phyloP scores from a whole-genome alignment of 352 stramenopile species.

The Globisporangium echinulatum region DNA sequence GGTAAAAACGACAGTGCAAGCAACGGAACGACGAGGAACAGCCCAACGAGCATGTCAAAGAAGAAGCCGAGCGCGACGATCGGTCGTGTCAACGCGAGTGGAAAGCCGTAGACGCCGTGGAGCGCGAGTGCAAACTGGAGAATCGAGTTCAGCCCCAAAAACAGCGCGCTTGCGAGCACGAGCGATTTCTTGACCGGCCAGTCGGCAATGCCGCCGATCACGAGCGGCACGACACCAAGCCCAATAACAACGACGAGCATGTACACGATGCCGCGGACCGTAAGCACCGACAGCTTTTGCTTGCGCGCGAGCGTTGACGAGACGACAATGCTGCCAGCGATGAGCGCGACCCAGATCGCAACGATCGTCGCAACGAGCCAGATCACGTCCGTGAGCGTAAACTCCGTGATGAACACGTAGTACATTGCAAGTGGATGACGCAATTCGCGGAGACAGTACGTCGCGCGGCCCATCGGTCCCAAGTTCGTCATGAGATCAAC shows the following conservation, averaged over 20 bases:
- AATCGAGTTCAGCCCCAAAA: conserved; percentile 64
- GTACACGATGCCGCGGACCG: conserved; percentile 62
- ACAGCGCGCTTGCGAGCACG: conserved; percentile 59
- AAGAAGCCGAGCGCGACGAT: conserved; percentile 74
- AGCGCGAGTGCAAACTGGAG: conserved; percentile 67
- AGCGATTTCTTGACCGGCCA: conserved; percentile 66
- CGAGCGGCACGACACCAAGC: conserved; percentile 43
- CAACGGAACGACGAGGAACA: conserved; percentile 74
- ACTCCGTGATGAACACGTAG: conserved; percentile 75
- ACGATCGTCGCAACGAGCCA: conserved; percentile 46
- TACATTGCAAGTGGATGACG: conserved; percentile 77
- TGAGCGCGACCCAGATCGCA: conserved; percentile 44
- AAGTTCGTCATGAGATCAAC: conserved; percentile 67
- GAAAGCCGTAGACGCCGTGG: conserved; percentile 54
- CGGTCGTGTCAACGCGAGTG: conserved; percentile 60
- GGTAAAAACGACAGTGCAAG: conserved; percentile 68
- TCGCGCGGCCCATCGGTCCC: conserved; percentile 57
- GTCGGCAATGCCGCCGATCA: conserved; percentile 43
- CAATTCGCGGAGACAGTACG: conserved; percentile 76
- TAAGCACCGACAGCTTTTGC: conserved; percentile 51
- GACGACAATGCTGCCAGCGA: conserved; percentile 38
- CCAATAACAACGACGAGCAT: conserved; percentile 60
- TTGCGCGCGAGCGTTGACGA: conserved; percentile 44
- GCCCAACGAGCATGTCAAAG: conserved; percentile 79
- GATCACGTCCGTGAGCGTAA: conserved; percentile 35